A percentile compares a stretch with the other conserved stretches of the same genome.
phyloP scores from a whole-genome alignment of 768 basidiomycete species.

The Psilocybe tampanensis region DNA sequence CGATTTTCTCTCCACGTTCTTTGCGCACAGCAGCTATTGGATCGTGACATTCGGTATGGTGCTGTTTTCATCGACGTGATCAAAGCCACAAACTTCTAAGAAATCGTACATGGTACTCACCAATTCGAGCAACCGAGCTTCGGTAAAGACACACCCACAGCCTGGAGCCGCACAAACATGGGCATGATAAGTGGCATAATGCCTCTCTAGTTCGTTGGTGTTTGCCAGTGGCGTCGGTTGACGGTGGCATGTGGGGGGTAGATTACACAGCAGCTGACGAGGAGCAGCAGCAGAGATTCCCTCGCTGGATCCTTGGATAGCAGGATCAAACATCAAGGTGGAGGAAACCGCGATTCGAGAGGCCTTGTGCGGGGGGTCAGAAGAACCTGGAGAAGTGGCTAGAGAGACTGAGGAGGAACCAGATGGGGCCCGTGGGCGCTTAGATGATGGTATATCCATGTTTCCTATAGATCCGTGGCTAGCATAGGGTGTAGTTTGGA shows the following conservation, averaged over 20 bases:
- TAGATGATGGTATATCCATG: constrained; percentile 20
- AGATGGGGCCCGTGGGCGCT: constrained; percentile 41
- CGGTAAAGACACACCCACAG: constrained; percentile 86
- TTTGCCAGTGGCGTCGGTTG: constrained; percentile 64
- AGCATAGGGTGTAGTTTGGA: background rate
- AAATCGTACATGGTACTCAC: constrained; percentile 47
- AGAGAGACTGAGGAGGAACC: constrained; percentile 37
- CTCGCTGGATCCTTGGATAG: constrained; percentile 2
- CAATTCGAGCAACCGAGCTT: constrained; percentile 74
- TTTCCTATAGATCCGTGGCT: background rate
- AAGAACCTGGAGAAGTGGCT: constrained; percentile 8
- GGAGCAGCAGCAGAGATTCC: constrained; percentile 8
- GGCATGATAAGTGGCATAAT: constrained; percentile 84
- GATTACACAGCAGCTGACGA: constrained; percentile 63
- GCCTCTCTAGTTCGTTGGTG: constrained; percentile 73
- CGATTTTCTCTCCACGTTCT: constrained; percentile 83
- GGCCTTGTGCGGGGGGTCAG: constrained; percentile 28
- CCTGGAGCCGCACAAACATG: constrained; percentile 73
- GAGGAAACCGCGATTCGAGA: constrained; percentile 26
- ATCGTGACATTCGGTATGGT: constrained; percentile 88
- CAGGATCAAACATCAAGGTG: constrained; percentile 1
- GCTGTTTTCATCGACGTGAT: constrained; percentile 39
- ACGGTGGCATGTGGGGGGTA: constrained; percentile 83
- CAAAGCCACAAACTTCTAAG: constrained; percentile 1
- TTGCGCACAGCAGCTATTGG: constrained; percentile 76